A percentile compares a stretch with the other conserved stretches of the same genome.
These are phyloP conservation scores for Fusarium verrucosum DNA, from an alignment of 2,329 filamentous ascomycete genomes.

Conservation along the genomic window DNA sequence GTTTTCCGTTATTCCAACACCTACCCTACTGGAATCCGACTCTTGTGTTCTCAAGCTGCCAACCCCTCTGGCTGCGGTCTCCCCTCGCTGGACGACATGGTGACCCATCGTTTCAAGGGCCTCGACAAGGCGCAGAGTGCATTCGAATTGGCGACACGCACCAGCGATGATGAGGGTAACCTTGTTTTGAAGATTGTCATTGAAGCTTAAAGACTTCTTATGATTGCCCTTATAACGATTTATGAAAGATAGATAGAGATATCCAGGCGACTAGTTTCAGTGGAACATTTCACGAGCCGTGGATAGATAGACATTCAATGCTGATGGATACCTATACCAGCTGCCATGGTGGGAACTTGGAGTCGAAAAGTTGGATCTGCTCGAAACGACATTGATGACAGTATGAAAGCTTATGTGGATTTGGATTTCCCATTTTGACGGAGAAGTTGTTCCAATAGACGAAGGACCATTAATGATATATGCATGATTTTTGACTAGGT, in stretches of 20 bases:
- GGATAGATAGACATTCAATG: background rate
- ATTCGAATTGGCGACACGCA: constrained; percentile 76
- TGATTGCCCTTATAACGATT: constrained; percentile 9
- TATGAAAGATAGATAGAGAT: constrained; percentile 37
- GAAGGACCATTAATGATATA: background rate
- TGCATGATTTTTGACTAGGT: background rate
- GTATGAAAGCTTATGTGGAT: background rate
- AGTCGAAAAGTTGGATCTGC: background rate
- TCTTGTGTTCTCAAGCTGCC: constrained; percentile 60
- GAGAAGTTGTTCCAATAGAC: background rate
- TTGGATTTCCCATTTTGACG: background rate
- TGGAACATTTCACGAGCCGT: background rate
- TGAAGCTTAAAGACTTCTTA: constrained; percentile 54
- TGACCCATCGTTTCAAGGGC: constrained; percentile 77
- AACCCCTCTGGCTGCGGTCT: constrained; percentile 56
- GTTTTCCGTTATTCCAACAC: constrained; percentile 83
- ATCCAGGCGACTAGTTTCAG: constrained; percentile 12
- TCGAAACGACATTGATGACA: background rate
- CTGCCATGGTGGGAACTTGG: background rate
- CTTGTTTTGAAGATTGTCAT: constrained; percentile 78
- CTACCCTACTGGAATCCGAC: constrained; percentile 73
- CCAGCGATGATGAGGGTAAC: constrained; percentile 72
- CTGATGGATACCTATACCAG: background rate
- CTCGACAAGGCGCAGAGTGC: constrained; percentile 69
- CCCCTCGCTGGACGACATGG: constrained; percentile 73